These are phyloP conservation scores for Brettanomyces naardenensis DNA, from an alignment of 805 yeast genomes.

Conservation along the genomic window DNA sequence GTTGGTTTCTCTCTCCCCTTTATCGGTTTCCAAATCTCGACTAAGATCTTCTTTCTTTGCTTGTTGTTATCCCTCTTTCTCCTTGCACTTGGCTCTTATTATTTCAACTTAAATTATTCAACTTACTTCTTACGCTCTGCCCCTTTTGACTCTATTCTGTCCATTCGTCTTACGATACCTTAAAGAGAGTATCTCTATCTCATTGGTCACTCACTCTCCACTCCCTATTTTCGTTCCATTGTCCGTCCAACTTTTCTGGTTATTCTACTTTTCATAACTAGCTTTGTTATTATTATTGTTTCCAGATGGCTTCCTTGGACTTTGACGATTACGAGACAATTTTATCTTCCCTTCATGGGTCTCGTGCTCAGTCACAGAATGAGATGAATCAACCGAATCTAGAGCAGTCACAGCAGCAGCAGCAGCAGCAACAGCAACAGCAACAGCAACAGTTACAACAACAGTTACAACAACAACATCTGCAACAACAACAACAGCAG, in stretches of 20 bases:
- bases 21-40: too few relatives aligned
- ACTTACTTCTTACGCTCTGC: too few relatives aligned
- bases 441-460: slow-evolving; percentile 4
- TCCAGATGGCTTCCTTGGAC: slow-evolving; percentile 22
- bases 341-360: slow-evolving; percentile 19
- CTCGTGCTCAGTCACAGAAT: not conserved
- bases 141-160: too few relatives aligned
- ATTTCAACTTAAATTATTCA: too few relatives aligned
- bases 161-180: too few relatives aligned
- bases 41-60: too few relatives aligned
- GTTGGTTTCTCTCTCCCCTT: too few relatives aligned
- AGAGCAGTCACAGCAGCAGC: slow-evolving; percentile 6
- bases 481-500: slow-evolving; percentile 5
- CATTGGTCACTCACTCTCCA: not conserved
- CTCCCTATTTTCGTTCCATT: not conserved
- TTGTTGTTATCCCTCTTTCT: too few relatives aligned
- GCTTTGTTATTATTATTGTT: too few relatives aligned
- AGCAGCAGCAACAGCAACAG: slow-evolving; percentile 5
- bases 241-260: not conserved
- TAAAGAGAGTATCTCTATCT: too few relatives aligned
- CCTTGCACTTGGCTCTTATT: too few relatives aligned
- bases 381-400: not conserved
- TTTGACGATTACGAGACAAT: slow-evolving; percentile 25
- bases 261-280: not conserved
- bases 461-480: slow-evolving; percentile 5